Percentiles rank a stretch among this genome's conserved stretches.
Conservation (phyloP, 495 filamentous ascomycete species). For the Viridothelium virens region DNA sequence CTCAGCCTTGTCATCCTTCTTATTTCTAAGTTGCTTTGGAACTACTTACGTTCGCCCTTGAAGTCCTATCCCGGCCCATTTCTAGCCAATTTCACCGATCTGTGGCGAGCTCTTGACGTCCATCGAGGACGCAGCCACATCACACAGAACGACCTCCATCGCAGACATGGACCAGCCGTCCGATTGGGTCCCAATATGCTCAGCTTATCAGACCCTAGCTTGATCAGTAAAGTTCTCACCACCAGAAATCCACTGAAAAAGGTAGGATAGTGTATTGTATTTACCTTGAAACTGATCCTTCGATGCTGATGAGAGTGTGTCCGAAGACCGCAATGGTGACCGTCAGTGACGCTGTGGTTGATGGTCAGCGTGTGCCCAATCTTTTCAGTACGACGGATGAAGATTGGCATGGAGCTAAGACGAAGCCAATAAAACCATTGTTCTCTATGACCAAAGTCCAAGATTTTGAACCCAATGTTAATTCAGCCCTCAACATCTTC, state of each 20-base stretch:
- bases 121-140: constrained; percentile 13
- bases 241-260: constrained; percentile 33
- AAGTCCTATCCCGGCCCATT: constrained; percentile 60
- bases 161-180: constrained; percentile 33
- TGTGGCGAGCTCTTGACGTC: constrained; percentile 47
- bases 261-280: constrained; percentile 17
- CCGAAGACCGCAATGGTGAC: constrained; percentile 29
- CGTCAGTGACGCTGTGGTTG: constrained; percentile 29
- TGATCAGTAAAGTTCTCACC: constrained; percentile 33
- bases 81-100: constrained; percentile 61
- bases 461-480: constrained; percentile 28
- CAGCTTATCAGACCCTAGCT: constrained; percentile 35
- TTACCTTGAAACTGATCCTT: constrained; percentile 3
- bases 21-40: constrained; percentile 5
- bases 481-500: constrained; percentile 29
- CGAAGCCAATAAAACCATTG: constrained; percentile 27
- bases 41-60: constrained; percentile 1
- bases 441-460: constrained; percentile 34
- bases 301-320: background rate
- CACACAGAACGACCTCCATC: constrained; percentile 23
- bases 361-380: constrained; percentile 27
- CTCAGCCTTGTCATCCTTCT: background rate
- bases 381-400: constrained; percentile 32
- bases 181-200: constrained; percentile 37
- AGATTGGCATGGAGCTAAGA: constrained; percentile 31